Percentiles rank a stretch among this genome's conserved stretches.
Evolutionary conservation across 441 rosid genomes (phyloP).

Genomic region (Adansonia rubrostipa): DNA sequence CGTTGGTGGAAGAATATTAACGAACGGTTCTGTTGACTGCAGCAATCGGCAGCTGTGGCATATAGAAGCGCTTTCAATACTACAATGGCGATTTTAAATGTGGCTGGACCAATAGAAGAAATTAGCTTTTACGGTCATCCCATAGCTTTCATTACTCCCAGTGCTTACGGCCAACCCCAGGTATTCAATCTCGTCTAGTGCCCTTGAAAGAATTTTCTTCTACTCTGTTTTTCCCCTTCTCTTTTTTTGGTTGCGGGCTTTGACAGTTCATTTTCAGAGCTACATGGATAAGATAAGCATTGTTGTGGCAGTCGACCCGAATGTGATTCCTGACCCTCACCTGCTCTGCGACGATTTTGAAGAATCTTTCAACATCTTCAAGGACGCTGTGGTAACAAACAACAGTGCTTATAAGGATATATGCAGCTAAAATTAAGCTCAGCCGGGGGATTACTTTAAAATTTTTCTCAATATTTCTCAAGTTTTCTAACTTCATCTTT

Average conservation of each 20-base stretch:
- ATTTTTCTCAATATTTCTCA: not conserved
- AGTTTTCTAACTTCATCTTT: no score
- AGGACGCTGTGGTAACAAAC: slow-evolving; percentile 42
- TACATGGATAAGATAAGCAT: slow-evolving; percentile 65
- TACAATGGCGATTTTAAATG: slow-evolving; percentile 65
- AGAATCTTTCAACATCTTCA: slow-evolving; percentile 61
- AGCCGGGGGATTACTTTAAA: not conserved
- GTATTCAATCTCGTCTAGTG: slow-evolving; percentile 23
- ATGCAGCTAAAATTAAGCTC: not conserved
- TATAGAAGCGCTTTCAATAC: slow-evolving; percentile 54
- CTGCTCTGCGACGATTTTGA: slow-evolving; percentile 60
- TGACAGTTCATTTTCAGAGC: slow-evolving; percentile 82
- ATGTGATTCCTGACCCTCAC: slow-evolving; percentile 70
- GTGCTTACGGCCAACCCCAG: slow-evolving; percentile 73
- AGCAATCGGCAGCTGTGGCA: slow-evolving; percentile 53
- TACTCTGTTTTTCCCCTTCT: no score
- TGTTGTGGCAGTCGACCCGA: slow-evolving; percentile 64
- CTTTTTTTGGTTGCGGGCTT: slow-evolving; percentile 48
- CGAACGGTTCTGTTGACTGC: no score
- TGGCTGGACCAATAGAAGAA: slow-evolving; percentile 69
- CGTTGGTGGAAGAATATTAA: no score
- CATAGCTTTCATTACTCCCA: slow-evolving; percentile 63
- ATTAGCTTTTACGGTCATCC: slow-evolving; percentile 72
- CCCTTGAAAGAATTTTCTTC: no score
- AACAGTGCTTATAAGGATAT: slow-evolving; percentile 17